Conservation (phyloP, 2,329 filamentous ascomycete genomes). For the Xylariales sp. region DNA sequence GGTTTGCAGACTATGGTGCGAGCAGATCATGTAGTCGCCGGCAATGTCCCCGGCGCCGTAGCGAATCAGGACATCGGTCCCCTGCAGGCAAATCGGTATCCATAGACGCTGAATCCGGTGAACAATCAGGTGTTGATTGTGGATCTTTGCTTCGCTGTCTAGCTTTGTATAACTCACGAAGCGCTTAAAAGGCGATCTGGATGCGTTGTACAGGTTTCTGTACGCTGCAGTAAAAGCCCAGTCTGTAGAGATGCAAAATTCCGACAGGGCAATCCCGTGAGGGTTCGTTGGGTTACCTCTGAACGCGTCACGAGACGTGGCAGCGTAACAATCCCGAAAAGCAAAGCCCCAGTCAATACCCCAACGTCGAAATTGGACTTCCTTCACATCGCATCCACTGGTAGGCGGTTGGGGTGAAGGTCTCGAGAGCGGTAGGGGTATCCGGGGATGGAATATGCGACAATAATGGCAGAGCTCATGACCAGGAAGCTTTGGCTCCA, state of each 20-base stretch:
- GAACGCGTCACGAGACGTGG: slow-evolving; percentile 6
- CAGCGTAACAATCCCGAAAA: slow-evolving; percentile 10
- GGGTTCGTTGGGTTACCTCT: not conserved
- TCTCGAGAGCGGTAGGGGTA: slow-evolving; percentile 3
- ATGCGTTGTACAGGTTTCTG: slow-evolving; percentile 11
- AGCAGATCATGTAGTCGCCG: slow-evolving; percentile 12
- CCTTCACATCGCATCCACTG: slow-evolving; percentile 9
- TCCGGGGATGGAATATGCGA: slow-evolving; percentile 11
- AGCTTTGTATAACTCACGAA: slow-evolving; percentile 13
- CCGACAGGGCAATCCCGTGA: slow-evolving; percentile 8
- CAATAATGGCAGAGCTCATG: slow-evolving; percentile 12
- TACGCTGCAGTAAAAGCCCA: slow-evolving; percentile 10
- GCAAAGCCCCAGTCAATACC: slow-evolving; percentile 11
- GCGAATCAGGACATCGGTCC: slow-evolving; percentile 12
- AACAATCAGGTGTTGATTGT: slow-evolving; percentile 1
- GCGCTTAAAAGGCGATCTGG: slow-evolving; percentile 8
- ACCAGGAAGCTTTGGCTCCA: slow-evolving; percentile 4
- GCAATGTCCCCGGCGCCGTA: slow-evolving; percentile 11
- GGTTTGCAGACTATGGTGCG: slow-evolving; percentile 5
- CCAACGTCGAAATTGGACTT: slow-evolving; percentile 10
- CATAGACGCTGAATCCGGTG: slow-evolving; percentile 12
- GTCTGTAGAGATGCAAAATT: slow-evolving; percentile 11
- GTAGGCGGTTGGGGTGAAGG: not conserved
- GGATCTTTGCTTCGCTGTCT: slow-evolving; percentile 10
- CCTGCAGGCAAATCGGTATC: slow-evolving; percentile 11